These are phyloP conservation scores for Hypomontagnella submonticulosa DNA, from an alignment of 495 filamentous ascomycete species.

Conservation along the genomic window DNA sequence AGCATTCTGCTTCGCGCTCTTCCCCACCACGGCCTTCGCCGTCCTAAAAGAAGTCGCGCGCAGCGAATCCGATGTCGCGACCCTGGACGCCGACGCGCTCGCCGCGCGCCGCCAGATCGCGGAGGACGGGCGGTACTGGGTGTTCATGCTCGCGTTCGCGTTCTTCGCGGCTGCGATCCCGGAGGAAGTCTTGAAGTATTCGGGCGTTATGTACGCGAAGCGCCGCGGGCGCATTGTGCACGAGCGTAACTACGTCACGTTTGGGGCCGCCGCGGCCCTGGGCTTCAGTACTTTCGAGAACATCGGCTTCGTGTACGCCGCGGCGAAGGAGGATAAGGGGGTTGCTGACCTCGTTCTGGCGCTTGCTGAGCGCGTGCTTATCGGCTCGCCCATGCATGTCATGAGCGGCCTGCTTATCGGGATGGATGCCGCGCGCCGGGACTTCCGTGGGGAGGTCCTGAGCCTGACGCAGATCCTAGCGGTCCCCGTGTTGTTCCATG, in stretches of 20 bases:
- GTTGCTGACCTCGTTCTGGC: conserved; percentile 23
- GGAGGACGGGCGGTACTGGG: conserved; percentile 35
- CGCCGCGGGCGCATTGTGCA: conserved; percentile 13
- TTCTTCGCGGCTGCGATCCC: conserved; percentile 31
- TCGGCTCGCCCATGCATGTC: conserved; percentile 35
- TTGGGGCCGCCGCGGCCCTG: conserved; percentile 36
- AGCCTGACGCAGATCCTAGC: conserved; percentile 36
- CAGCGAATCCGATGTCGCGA: conserved; percentile 24
- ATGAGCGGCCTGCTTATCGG: conserved; percentile 35
- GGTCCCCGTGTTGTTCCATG: conserved; percentile 36
- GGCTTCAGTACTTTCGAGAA: conserved; percentile 39
- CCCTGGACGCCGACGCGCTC: conserved; percentile 20
- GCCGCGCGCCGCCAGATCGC: conserved; percentile 21
- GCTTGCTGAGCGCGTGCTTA: conserved; percentile 28
- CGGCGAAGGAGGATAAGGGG: conserved; percentile 10
- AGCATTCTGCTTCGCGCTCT: conserved; percentile 11
- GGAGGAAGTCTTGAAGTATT: conserved; percentile 42
- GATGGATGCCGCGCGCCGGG: conserved; percentile 35
- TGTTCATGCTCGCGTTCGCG: conserved; percentile 30
- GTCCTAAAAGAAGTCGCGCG: conserved; percentile 1
- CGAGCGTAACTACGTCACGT: conserved; percentile 38
- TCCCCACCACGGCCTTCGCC: not conserved
- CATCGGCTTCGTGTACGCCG: conserved; percentile 37
- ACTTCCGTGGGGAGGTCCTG: conserved; percentile 39
- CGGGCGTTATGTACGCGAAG: conserved; percentile 39